Base-by-base conservation (phyloP, 345 rosid genomes). In the Cardamine chenopodiifolia region DNA sequence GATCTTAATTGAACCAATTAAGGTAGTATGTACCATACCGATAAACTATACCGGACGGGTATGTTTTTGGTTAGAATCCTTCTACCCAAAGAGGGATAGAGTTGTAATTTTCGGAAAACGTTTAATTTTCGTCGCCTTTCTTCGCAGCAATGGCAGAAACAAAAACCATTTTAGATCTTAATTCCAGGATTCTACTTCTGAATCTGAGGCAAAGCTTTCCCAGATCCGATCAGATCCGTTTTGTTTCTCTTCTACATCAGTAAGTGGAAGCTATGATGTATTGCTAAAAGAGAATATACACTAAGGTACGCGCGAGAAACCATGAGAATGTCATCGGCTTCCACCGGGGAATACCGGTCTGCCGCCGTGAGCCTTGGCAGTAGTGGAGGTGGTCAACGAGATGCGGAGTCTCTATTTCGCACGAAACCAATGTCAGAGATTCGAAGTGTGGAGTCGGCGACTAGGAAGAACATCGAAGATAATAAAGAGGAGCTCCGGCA, bases 401-500 rank as follows among this genome's bases (percentile, higher is more conserved):
- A 95, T 40, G 97, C 97, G 1, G 99, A 95, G 78, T 84, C 95
- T 4, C 83, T 94, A 19, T 87, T 94, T 83, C 90, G 92, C 13
- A 7, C 93, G 47, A 91, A 90, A 58, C 85, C 92, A 19, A 89
- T 92, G 28, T 63, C 88, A 31, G 91, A 92, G 80, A 92, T 95
- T 78, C 92, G 97, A 13, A 89, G 72, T 69, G 91, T 82, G 71
- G 97, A 92, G 80, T 76, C 87, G 60, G 60, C 82, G 49, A 88
- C 97, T 39, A 82, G 83, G 64, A 87, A 86, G 34, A 97, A 91
- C 88, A 88, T 92, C 81, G 86, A 91, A 67, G 87, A 89, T 72
- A 94, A 94, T 89, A 86, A 87, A 81, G 96, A 91, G 82, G 98
- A 94, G 89, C 94, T 94, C 56, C 88, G 96, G 22, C 97, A 87